Evolutionary conservation across 805 yeast genomes (phyloP).

Genomic region (Torulaspora quercuum): DNA sequence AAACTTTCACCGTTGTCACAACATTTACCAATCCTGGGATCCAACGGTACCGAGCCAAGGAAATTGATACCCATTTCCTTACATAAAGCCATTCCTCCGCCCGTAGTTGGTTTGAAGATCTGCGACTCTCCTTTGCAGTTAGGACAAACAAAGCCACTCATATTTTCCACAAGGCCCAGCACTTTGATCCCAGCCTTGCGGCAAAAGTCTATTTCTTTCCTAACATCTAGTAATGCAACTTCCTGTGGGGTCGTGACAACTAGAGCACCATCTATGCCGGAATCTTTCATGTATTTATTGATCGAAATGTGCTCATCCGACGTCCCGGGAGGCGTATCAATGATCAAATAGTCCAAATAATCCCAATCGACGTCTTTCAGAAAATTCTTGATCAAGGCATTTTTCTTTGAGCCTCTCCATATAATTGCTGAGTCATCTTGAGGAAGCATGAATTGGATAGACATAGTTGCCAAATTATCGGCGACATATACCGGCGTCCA

Average conservation of each 20-base stretch:
- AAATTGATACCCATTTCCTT: conserved; percentile 73
- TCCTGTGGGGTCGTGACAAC: conserved; percentile 97
- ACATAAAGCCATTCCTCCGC: conserved; percentile 87
- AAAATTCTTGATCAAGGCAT: conserved; percentile 88
- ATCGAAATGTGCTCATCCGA: conserved; percentile 95
- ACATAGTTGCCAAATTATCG: conserved; percentile 92
- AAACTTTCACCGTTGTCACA: conserved; percentile 88
- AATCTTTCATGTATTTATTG: conserved; percentile 79
- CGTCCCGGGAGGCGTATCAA: conserved; percentile 99
- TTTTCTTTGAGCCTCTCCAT: conserved; percentile 97
- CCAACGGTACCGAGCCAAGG: conserved; percentile 90
- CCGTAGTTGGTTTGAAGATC: conserved; percentile 92
- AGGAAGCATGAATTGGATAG: conserved; percentile 92
- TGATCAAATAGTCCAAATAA: conserved; percentile 73
- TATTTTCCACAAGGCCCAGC: conserved; percentile 90
- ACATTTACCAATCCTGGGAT: conserved; percentile 86
- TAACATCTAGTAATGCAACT: conserved; percentile 88
- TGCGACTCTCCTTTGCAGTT: conserved; percentile 84
- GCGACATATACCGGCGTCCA: conserved; percentile 97
- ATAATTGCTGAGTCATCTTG: conserved; percentile 89
- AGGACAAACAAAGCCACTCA: conserved; percentile 99
- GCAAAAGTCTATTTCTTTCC: conserved; percentile 95
- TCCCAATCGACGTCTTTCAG: conserved; percentile 92
- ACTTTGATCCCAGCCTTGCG: conserved; percentile 82
- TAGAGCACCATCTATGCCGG: conserved; percentile 92